Base-by-base conservation (phyloP, 2,329 filamentous ascomycete genomes). In the Cephalotrichum gorgonifer region DNA sequence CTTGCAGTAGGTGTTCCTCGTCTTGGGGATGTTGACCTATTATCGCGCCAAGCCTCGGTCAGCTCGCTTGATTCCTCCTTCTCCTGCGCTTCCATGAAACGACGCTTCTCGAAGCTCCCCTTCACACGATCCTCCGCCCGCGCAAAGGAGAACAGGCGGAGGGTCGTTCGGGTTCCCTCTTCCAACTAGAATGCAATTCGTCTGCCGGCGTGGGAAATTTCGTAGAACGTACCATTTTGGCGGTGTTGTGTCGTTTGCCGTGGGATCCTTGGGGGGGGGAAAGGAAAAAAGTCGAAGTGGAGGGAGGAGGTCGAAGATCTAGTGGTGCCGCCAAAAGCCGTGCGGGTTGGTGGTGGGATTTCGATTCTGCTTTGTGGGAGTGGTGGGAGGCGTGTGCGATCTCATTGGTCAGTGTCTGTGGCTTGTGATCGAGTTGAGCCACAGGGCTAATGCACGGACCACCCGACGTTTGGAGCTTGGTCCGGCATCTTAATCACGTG, bases 1-100 rank as follows among this genome's bases (percentile, higher is more conserved):
- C 81, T 94, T 94, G 88, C 88, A 95, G 79, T 89, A 95, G 73
- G 90, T 95, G 78, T 88, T 86, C 71, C 89, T 84, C 72, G 89
- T 95, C 81, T 95, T 95, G 69, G 90, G 89, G 78, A 95, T 86
- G 87, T 95, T 95, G 80, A 95, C 89, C 90, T 48, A 31, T 42
- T 26, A n/a, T n/a, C n/a, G n/a, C 39, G n/a, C 46, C 12, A 51
- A 51, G 51, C 51, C 57, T 54, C 50, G 57, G 63, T 67, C 60
- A 65, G 60, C 59, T 38, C 48, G 39, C 38, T 25, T 51, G 26
- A 30, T 33, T 26, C 44, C 44, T 23, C 9, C 57, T 60, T 62
- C 59, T 58, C 57, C 64, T 53, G 61, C 58, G 59, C 57, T 56
- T 55, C 50, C 54, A 55, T 55, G 58, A 54, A 51, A 50, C 49